Base-by-base conservation (phyloP, 176 grass and related monocot genomes). In the Ensete ventricosum region DNA sequence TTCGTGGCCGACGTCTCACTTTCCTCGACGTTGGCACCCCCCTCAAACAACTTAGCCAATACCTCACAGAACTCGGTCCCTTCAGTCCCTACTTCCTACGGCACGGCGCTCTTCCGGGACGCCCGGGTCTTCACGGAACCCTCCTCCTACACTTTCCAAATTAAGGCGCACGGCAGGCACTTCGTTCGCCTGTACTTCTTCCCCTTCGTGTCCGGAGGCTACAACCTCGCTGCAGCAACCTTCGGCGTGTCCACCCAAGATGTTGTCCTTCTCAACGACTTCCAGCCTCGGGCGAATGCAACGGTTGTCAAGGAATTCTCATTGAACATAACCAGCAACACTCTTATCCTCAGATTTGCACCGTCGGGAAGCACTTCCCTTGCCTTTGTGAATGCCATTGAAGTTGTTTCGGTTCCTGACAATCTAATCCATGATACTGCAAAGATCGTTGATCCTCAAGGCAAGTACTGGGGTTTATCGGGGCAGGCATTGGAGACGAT, bases 101-200 rank as follows among this genome's bases (percentile, higher is more conserved):
- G 21, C 52, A 13, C 34, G 7, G 55, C 53, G 11, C 73, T 63
- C 10, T 76, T 48, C 55, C 14, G 2, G 55, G 63, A 24, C 20
- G 73, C 73, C 9, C 55, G 73, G 57, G 34, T 76, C 55, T 76
- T 76, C 57, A 63, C 1, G 11, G 10, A 13, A 48, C 7, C 11
- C 27, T 60, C 57, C 1, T 63, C 26, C 14, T 76, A 76, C 55
- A 21, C 29, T 14, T 76, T 76, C 24, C 11, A n/a, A 10, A 62
- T 76, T 14, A 19, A 62, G 26, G 1, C 11, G 10, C 52, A 73
- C 9, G 73, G 73, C 34, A 23, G 73, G 73, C 73, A 76, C 73
- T 76, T 63, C 73, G 50, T 76, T 19, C 73, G 73, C 57, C 55
- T 76, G 26, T 55, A 76, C 50, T 76, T 76, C 57, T 63, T 76